Evolutionary conservation across 345 rosid species (phyloP).

Genomic region (Corchorus olitorius): DNA sequence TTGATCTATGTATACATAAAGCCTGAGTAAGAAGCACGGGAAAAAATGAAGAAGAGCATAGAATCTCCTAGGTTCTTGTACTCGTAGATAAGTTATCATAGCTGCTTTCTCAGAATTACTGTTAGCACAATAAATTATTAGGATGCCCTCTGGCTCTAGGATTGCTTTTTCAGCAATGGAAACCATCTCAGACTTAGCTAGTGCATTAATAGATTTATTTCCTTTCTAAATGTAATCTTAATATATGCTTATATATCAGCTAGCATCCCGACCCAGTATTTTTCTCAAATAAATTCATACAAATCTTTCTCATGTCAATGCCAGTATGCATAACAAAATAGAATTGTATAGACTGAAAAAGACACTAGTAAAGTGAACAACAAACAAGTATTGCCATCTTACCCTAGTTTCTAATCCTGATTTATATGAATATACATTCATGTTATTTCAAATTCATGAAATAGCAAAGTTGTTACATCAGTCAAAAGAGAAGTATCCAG

Average conservation of each 20-base stretch:
- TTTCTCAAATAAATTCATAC: background rate
- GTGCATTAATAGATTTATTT: conserved; percentile 10
- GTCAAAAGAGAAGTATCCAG: background rate
- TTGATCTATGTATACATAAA: conserved; percentile 39
- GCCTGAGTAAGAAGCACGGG: conserved; percentile 40
- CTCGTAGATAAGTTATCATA: conserved; percentile 49
- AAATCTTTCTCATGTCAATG: background rate
- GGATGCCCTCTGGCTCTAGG: conserved; percentile 33
- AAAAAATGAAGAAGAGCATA: conserved; percentile 42
- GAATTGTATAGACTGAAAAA: background rate
- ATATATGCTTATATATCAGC: conserved; percentile 1
- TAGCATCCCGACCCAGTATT: conserved; percentile 1
- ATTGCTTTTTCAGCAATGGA: conserved; percentile 25
- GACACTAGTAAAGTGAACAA: no score
- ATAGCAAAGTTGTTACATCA: background rate
- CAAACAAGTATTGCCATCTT: background rate
- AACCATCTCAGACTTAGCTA: conserved; percentile 29
- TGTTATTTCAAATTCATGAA: background rate
- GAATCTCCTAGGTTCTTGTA: conserved; percentile 55
- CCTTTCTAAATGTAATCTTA: background rate
- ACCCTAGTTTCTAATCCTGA: background rate
- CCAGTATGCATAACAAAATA: background rate
- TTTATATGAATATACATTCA: background rate
- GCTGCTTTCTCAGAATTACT: conserved; percentile 39
- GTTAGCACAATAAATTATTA: conserved; percentile 52